Base-by-base conservation (phyloP, 306 rosid genomes). In the Cucumis cinereus region DNA sequence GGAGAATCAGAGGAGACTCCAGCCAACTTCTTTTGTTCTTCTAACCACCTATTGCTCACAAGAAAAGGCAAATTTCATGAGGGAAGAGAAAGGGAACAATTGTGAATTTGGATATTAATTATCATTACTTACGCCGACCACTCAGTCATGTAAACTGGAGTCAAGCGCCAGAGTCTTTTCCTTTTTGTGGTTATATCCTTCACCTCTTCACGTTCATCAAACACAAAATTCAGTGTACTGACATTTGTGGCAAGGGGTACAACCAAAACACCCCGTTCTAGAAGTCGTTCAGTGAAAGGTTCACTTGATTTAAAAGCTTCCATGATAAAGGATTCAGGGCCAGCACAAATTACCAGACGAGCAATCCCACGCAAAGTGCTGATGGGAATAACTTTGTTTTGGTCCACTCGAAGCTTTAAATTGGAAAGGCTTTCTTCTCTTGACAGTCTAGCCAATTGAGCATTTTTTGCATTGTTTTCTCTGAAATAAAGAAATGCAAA, bases 251-350 rank as follows among this genome's bases (percentile, higher is more conserved):
- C 88, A 56, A 91, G 84, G 50, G 97, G 90, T 67, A 94, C 95
- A 26, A 88, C 95, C n/a, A 94, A 89, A 68, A 90, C 96, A 15
- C 97, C 99, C 77, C 99, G 80, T 11, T 94, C 97, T 77, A 92
- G 60, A 83, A 92, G 97, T 78, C 81, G 56, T 66, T 92, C 92
- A 0, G 96, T 87, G 82, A 90, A 92, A 55, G 92, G 92, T 62
- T 88, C 88, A 23, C 99, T 94, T 10, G 79, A 85, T 69, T 84
- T 80, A 76, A 92, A 94, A 47, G 96, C 85, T 80, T 94, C 95
- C 0, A 80, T 79, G 77, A 94, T 11, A 64, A 80, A 86, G 0
- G 93, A 89, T 36, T 90, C 87, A 0, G 95, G 96, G 74, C 96
- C 95, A n/a, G 91, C 91, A 9, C 98, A 94, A 24, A 94, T 85